Evolutionary conservation across 768 basidiomycete species (phyloP).

Genomic region (Naganishia randhawae): DNA sequence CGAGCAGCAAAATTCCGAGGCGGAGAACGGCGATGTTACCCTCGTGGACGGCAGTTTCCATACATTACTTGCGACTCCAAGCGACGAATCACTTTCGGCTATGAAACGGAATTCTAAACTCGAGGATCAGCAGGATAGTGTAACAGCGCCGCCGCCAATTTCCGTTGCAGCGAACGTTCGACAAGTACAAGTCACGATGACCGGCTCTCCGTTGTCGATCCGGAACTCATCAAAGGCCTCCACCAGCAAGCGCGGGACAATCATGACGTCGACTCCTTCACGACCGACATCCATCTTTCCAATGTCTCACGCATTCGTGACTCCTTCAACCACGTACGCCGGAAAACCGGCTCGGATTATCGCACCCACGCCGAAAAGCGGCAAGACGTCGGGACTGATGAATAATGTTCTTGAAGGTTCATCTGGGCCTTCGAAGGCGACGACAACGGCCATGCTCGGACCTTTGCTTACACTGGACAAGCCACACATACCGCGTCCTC

Average conservation of each 20-base stretch:
- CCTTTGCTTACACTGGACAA: background rate
- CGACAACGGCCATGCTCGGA: slow-evolving; percentile 10
- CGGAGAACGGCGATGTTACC: background rate
- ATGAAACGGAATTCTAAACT: background rate
- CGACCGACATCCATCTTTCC: background rate
- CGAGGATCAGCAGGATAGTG: background rate
- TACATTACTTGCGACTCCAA: background rate
- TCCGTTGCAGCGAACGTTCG: background rate
- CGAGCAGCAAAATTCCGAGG: background rate
- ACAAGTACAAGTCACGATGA: slow-evolving; percentile 7
- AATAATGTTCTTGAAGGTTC: slow-evolving; percentile 9
- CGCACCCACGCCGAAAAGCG: slow-evolving; percentile 10
- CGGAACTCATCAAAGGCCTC: background rate
- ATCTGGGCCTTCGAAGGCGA: background rate
- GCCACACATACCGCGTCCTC: slow-evolving; percentile 4
- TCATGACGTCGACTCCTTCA: slow-evolving; percentile 1
- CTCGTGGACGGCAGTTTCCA: background rate
- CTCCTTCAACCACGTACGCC: background rate
- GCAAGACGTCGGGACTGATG: slow-evolving; percentile 17
- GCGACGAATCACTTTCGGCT: background rate
- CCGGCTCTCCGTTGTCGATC: slow-evolving; percentile 5
- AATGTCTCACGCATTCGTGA: slow-evolving; percentile 7
- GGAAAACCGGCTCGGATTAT: background rate
- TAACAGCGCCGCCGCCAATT: background rate
- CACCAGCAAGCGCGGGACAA: background rate